Evolutionary conservation across 371 early-diverging fungal species (phyloP).

Genomic region (Apophysomyces variabilis): DNA sequence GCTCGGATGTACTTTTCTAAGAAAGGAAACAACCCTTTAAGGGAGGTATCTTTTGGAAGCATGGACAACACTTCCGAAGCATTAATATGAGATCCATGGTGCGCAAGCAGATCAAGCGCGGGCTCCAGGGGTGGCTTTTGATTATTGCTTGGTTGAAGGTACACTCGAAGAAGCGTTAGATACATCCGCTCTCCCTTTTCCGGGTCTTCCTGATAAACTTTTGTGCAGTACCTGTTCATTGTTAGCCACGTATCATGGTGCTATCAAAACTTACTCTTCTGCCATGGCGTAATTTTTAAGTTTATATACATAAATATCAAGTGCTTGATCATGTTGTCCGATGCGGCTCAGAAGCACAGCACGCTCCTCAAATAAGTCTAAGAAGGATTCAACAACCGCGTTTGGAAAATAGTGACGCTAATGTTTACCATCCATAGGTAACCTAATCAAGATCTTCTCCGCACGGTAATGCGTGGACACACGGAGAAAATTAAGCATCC

Average conservation of each 20-base stretch:
- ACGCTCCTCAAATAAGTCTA: conserved; percentile 81
- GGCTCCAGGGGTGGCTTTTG: conserved; percentile 63
- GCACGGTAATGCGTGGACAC: conserved; percentile 74
- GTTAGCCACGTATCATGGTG: conserved; percentile 1
- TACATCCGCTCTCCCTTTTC: conserved; percentile 66
- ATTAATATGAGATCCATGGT: conserved; percentile 76
- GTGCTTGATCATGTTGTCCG: conserved; percentile 86
- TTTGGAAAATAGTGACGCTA: not conserved
- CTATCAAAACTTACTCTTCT: conserved; percentile 62
- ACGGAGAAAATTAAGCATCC: conserved; percentile 69
- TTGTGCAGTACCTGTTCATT: conserved; percentile 69
- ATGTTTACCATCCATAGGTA: conserved; percentile 71
- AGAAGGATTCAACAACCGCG: not conserved
- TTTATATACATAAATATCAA: conserved; percentile 81
- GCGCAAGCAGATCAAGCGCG: conserved; percentile 64
- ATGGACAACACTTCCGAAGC: conserved; percentile 57
- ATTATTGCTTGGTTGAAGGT: conserved; percentile 58
- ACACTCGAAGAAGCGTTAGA: conserved; percentile 65
- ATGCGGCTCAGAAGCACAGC: conserved; percentile 84
- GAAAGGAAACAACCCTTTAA: conserved; percentile 65
- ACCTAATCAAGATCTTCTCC: conserved; percentile 72
- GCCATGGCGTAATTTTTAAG: conserved; percentile 76
- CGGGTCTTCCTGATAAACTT: conserved; percentile 61
- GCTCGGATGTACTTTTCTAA: conserved; percentile 74
- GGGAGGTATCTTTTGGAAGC: conserved; percentile 57